Conservation (phyloP, 179 eudicot species). For the Drosera spatulata region DNA sequence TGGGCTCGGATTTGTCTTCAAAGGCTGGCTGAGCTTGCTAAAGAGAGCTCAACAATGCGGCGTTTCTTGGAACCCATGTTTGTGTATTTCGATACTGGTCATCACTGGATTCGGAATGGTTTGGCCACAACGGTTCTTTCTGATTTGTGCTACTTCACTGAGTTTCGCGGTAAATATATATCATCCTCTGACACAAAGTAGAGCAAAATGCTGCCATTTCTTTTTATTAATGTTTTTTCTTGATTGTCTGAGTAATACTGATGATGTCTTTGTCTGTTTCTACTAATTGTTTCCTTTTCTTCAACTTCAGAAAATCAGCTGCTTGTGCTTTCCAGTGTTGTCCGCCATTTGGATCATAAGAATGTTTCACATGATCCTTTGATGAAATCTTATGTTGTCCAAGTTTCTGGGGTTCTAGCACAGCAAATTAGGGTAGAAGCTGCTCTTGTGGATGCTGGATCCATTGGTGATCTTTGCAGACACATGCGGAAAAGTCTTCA, state of each 20-base stretch:
- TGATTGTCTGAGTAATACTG: too few relatives aligned
- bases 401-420: constrained; percentile 66
- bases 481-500: constrained; percentile 90
- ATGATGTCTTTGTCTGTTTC: too few relatives aligned
- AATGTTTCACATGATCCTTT: constrained; percentile 71
- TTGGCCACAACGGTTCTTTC: constrained; percentile 62
- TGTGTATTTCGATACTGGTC: constrained; percentile 52
- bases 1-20: constrained; percentile 95
- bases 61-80: constrained; percentile 80
- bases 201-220: too few relatives aligned
- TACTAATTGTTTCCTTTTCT: background rate
- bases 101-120: constrained; percentile 69
- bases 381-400: constrained; percentile 61
- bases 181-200: background rate
- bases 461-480: constrained; percentile 67
- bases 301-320: constrained; percentile 52
- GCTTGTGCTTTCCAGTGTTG: constrained; percentile 51
- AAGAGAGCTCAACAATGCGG: constrained; percentile 86
- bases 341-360: constrained; percentile 97
- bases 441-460: constrained; percentile 61
- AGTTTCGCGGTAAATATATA: constrained; percentile 44
- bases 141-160: constrained; percentile 70
- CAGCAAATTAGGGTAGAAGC: constrained; percentile 59
- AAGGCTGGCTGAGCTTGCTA: constrained; percentile 81
- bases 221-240: too few relatives aligned